Conservation (phyloP, 2,329 filamentous ascomycete genomes). For the Lecanicillium sp. region DNA sequence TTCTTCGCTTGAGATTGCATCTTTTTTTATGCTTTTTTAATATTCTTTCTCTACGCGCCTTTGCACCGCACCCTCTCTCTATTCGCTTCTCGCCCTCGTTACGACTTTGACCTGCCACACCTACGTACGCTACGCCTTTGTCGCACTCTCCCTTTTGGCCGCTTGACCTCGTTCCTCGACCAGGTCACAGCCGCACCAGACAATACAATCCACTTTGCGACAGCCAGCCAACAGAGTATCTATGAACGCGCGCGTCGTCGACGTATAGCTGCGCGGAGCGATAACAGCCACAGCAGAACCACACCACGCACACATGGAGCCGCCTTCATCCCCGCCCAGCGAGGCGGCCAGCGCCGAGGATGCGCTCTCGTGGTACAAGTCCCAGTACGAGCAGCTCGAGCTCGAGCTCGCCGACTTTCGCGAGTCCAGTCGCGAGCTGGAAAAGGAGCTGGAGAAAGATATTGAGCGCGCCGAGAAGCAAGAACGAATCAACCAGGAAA, state of each 20-base stretch:
- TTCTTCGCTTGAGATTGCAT: neutral
- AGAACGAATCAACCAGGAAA: slow-evolving; percentile 78
- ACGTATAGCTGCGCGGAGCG: slow-evolving; percentile 9
- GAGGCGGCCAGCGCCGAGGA: slow-evolving; percentile 57
- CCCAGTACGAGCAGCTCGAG: slow-evolving; percentile 89
- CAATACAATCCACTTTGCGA: neutral
- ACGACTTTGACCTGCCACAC: neutral
- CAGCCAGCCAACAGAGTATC: neutral
- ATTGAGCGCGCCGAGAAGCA: slow-evolving; percentile 92
- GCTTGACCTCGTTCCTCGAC: neutral
- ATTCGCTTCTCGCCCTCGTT: neutral
- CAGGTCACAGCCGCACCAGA: neutral
- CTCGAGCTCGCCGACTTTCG: slow-evolving; percentile 90
- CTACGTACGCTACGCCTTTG: slow-evolving; percentile 1
- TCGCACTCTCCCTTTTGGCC: neutral
- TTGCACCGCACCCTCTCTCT: neutral
- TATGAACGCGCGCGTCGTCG: neutral
- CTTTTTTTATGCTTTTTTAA: neutral
- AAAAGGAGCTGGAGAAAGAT: slow-evolving; percentile 92
- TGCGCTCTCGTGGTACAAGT: slow-evolving; percentile 89
- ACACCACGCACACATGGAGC: slow-evolving; percentile 44
- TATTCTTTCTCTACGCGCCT: neutral
- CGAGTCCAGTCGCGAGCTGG: slow-evolving; percentile 85
- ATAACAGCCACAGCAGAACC: slow-evolving; percentile 13
- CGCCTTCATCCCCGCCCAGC: slow-evolving; percentile 56